Evolutionary conservation across 2,329 filamentous ascomycete species (phyloP).

Genomic region (Cytospora paraplurivora): DNA sequence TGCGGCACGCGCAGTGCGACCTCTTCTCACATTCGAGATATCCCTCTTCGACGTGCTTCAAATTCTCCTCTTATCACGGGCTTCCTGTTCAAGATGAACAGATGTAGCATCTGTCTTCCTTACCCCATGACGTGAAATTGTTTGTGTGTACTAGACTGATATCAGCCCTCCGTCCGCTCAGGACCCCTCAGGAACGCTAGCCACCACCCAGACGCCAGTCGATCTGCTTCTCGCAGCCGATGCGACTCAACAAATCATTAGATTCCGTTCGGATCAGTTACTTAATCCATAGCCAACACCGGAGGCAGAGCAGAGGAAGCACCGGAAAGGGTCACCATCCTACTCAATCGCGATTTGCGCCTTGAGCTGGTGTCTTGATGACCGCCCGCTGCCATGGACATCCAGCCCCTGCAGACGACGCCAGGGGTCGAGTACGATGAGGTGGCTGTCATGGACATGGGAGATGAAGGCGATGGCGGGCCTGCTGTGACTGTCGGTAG

Average conservation of each 20-base stretch:
- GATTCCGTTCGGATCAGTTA: too few species aligned
- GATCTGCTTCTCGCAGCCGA: too few species aligned
- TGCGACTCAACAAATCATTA: too few species aligned
- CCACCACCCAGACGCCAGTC: background rate
- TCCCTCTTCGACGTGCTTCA: background rate
- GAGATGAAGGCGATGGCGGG: constrained; percentile 23
- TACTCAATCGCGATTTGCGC: background rate
- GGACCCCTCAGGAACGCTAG: background rate
- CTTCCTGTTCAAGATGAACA: background rate
- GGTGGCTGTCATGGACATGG: constrained; percentile 29
- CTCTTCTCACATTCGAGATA: too few species aligned
- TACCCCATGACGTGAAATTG: background rate
- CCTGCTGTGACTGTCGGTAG: constrained; percentile 28
- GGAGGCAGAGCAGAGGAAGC: too few species aligned
- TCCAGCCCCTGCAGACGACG: constrained; percentile 21
- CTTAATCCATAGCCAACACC: too few species aligned
- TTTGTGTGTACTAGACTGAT: background rate
- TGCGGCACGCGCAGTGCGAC: background rate
- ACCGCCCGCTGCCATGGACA: constrained; percentile 16
- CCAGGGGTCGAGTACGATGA: constrained; percentile 33
- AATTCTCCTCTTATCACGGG: background rate
- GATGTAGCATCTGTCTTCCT: background rate
- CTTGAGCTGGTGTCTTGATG: background rate
- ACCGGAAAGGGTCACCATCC: background rate
- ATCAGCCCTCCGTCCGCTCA: background rate